These are phyloP conservation scores for Brasenia schreberi DNA, from an alignment of 164 flowering plant species.

Conservation along the genomic window DNA sequence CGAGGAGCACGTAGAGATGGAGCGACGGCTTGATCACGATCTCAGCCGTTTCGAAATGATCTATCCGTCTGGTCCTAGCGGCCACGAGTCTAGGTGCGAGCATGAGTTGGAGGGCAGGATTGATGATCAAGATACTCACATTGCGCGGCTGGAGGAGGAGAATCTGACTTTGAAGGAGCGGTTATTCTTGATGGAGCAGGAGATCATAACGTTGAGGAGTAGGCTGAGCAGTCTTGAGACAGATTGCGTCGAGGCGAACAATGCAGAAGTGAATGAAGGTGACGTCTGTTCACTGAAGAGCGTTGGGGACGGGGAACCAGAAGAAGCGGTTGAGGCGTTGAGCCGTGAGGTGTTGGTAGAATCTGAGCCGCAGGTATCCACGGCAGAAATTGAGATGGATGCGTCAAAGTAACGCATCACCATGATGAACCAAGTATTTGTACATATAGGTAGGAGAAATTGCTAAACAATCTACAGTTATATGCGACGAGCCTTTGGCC, in stretches of 20 bases:
- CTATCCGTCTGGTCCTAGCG: constrained; percentile 43
- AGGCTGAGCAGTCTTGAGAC: constrained; percentile 68
- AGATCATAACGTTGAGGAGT: constrained; percentile 60
- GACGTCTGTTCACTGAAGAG: constrained; percentile 23
- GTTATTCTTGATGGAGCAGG: constrained; percentile 83
- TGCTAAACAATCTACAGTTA: background rate
- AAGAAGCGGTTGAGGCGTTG: background rate
- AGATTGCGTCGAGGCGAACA: constrained; percentile 16
- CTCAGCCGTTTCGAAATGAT: constrained; percentile 93
- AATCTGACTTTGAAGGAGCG: constrained; percentile 78
- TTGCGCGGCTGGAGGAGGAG: constrained; percentile 87
- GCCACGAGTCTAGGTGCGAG: constrained; percentile 15
- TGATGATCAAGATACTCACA: constrained; percentile 87
- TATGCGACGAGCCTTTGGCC: no score
- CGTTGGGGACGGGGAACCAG: constrained; percentile 25
- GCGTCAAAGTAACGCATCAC: background rate
- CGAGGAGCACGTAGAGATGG: constrained; percentile 92
- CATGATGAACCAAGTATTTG: background rate
- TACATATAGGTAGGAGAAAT: background rate
- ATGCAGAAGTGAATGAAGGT: constrained; percentile 56
- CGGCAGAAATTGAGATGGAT: background rate
- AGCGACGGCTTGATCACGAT: constrained; percentile 89
- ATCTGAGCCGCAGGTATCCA: no score
- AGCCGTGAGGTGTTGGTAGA: background rate
- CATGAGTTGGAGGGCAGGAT: constrained; percentile 72